Percentiles rank a stretch among this genome's conserved stretches.
Conservation (phyloP, 2,329 filamentous ascomycete genomes). For the Cadophora sp. region DNA sequence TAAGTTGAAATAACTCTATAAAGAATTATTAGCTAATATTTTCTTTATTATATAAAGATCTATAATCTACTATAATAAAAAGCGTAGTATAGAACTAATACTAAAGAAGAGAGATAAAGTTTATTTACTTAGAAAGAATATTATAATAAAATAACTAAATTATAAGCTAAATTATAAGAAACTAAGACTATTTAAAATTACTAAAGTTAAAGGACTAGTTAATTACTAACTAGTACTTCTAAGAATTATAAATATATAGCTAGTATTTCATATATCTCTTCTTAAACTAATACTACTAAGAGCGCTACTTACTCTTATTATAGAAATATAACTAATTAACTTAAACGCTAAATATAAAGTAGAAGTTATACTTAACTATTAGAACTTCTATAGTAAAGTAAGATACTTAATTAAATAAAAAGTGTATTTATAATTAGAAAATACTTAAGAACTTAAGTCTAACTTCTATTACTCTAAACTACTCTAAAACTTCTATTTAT, state of each 20-base stretch:
- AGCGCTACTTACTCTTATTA: neutral
- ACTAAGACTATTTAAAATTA: slow-evolving; percentile 5
- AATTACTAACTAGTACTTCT: neutral
- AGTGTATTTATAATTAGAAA: too few species aligned
- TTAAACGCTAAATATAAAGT: neutral
- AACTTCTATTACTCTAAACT: too few species aligned
- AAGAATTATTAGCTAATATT: too few species aligned
- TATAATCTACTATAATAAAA: too few species aligned
- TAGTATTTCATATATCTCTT: slow-evolving; percentile 2
- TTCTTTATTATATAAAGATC: too few species aligned
- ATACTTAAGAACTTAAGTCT: too few species aligned
- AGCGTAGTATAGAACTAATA: too few species aligned
- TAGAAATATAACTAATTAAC: slow-evolving; percentile 3
- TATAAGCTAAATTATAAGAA: slow-evolving; percentile 15
- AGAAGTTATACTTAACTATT: neutral
- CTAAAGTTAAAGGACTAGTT: neutral
- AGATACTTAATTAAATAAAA: too few species aligned
- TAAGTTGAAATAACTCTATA: neutral
- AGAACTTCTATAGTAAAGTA: too few species aligned
- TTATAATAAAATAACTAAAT: neutral
- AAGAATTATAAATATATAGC: neutral
- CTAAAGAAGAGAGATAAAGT: too few species aligned
- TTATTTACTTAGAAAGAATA: too few species aligned
- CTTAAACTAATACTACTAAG: neutral
- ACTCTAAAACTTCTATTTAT: too few species aligned